Evolutionary conservation across 2,329 filamentous ascomycete genomes (phyloP).

Genomic region (Pyrenophora tritici-repentis): DNA sequence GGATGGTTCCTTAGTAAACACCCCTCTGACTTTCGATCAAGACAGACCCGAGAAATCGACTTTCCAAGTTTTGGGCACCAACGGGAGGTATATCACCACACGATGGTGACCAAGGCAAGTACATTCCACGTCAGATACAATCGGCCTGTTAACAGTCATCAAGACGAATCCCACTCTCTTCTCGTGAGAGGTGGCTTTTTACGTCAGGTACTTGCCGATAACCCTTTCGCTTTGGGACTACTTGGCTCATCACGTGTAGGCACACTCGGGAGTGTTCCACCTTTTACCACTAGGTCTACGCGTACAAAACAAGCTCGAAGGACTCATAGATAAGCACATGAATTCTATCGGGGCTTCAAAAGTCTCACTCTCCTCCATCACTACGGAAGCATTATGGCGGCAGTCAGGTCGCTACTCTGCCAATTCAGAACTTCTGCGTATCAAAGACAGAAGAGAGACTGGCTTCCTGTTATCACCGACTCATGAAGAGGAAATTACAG

Average conservation of each 20-base stretch:
- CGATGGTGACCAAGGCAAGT: constrained; percentile 52
- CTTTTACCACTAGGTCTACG: constrained; percentile 83
- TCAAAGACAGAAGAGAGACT: constrained; percentile 77
- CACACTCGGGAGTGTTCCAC: constrained; percentile 90
- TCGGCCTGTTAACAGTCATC: constrained; percentile 1
- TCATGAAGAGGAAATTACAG: constrained; percentile 95
- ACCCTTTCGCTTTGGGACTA: neutral
- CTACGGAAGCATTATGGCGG: constrained; percentile 81
- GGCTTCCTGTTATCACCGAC: constrained; percentile 84
- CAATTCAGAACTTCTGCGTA: constrained; percentile 80
- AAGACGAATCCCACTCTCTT: constrained; percentile 51
- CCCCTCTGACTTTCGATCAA: constrained; percentile 27
- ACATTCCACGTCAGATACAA: neutral
- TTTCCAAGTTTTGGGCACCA: constrained; percentile 81
- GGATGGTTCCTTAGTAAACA: neutral
- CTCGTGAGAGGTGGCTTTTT: constrained; percentile 54
- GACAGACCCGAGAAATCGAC: constrained; percentile 62
- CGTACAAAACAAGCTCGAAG: constrained; percentile 86
- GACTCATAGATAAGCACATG: constrained; percentile 90
- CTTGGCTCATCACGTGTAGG: constrained; percentile 54
- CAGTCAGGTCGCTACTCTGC: constrained; percentile 79
- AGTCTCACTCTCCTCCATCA: constrained; percentile 81
- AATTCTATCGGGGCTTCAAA: constrained; percentile 77
- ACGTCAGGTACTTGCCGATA: constrained; percentile 43
- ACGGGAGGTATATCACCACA: constrained; percentile 68